Conservation (phyloP, 768 basidiomycete species). For the Galerina sulciceps region DNA sequence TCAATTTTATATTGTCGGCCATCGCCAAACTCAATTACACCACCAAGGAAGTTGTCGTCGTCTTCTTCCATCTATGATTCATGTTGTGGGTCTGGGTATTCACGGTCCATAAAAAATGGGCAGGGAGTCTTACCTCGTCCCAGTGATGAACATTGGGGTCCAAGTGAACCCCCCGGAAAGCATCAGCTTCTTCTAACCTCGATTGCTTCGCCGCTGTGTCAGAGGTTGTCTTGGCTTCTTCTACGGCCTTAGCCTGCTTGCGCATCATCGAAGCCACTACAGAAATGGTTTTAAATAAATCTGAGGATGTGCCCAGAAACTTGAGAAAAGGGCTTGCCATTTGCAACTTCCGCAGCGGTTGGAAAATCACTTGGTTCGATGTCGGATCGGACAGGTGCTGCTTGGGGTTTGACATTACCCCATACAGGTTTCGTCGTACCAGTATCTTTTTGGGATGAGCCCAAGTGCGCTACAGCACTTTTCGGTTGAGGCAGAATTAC, state of each 20-base stretch:
- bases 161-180: slow-evolving; percentile 92
- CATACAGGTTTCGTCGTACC: slow-evolving; percentile 63
- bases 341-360: slow-evolving; percentile 94
- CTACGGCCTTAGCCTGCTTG: slow-evolving; percentile 37
- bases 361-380: slow-evolving; percentile 79
- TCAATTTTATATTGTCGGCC: slow-evolving; percentile 90
- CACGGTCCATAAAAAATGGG: neutral
- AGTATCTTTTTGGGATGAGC: slow-evolving; percentile 34
- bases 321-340: slow-evolving; percentile 56
- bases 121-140: slow-evolving; percentile 81
- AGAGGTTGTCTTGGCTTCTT: slow-evolving; percentile 50
- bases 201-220: slow-evolving; percentile 64
- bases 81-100: slow-evolving; percentile 6
- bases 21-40: slow-evolving; percentile 95
- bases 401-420: slow-evolving; percentile 60
- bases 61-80: slow-evolving; percentile 82
- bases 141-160: slow-evolving; percentile 96
- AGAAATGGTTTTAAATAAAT: slow-evolving; percentile 7
- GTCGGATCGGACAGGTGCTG: slow-evolving; percentile 43
- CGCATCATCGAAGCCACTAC: slow-evolving; percentile 31
- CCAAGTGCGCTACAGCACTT: slow-evolving; percentile 35
- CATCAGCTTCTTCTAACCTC: slow-evolving; percentile 83
- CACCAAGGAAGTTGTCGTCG: slow-evolving; percentile 86
- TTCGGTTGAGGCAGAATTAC: slow-evolving; percentile 73
- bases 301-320: slow-evolving; percentile 12